A percentile compares a stretch with the other conserved stretches of the same genome.
Evolutionary conservation across 176 grass and related monocot genomes (phyloP).

Genomic region (Paspalum vaginatum): DNA sequence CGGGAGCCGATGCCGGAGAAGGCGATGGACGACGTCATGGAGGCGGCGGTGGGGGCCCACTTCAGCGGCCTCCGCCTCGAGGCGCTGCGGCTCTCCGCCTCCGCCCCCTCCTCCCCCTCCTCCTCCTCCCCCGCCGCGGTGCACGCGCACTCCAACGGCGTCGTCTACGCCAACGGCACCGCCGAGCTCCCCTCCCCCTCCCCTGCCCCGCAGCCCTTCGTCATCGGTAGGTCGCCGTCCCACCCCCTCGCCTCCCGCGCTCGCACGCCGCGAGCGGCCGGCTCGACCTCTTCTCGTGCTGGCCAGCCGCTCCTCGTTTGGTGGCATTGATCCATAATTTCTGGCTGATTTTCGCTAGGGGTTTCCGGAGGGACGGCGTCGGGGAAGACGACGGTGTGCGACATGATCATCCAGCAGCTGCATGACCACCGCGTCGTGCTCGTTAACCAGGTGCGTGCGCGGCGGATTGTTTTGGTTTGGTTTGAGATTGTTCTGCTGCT

Average conservation of each 20-base stretch:
- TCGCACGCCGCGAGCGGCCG: not conserved
- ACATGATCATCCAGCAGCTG: slow-evolving; percentile 99
- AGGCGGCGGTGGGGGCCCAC: slow-evolving; percentile 75
- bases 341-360: slow-evolving; percentile 38
- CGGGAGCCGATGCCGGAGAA: slow-evolving; percentile 59
- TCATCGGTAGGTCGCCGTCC: slow-evolving; percentile 59
- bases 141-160: slow-evolving; percentile 29
- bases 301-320: not conserved
- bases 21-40: slow-evolving; percentile 80
- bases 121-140: slow-evolving; percentile 30
- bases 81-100: slow-evolving; percentile 63
- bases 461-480: not conserved
- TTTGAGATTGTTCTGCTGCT: not conserved
- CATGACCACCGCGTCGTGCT: slow-evolving; percentile 97
- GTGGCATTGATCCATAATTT: not conserved
- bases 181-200: slow-evolving; percentile 26
- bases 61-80: slow-evolving; percentile 93
- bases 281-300: not conserved
- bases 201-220: slow-evolving; percentile 66
- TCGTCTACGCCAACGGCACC: slow-evolving; percentile 29
- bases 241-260: not conserved
- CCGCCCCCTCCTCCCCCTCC: slow-evolving; percentile 73
- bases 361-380: slow-evolving; percentile 93
- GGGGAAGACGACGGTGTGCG: slow-evolving; percentile 98
- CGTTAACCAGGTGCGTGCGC: slow-evolving; percentile 66